Evolutionary conservation across 2,329 filamentous ascomycete genomes (phyloP), one percentile per base, ranked within the genome.

Genomic region (Neonectria punicea): DNA sequence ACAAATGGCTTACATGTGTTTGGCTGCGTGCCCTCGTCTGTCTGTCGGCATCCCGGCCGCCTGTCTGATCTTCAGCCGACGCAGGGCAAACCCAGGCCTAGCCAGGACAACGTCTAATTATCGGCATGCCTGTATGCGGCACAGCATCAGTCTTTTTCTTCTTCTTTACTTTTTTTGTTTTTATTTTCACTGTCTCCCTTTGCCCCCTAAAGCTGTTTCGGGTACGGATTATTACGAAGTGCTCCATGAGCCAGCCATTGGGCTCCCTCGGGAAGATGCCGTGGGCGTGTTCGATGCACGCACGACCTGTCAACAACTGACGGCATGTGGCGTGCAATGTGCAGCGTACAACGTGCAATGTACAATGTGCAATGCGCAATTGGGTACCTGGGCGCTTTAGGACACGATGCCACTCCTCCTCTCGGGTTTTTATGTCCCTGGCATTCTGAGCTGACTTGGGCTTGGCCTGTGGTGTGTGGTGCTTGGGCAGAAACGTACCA

Each of bases 401-500:
- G 36, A 43, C 50, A 59, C 44, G 49, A 34, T 41, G 47, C 20
- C 32, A 58, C 50, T 22, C 7, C 16, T 18, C 39, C 25, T 46
- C 32, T 41, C 34, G 20, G 32, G 39, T 18, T 39, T 60, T 58
- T 51, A 50, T 62, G 57, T 51, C 47, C 47, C 30, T 51, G 28
- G 16, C 28, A 51, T 51, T 13, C 47, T 65, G 53, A 56, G 49
- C 63, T 61, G 58, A 65, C 55, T 63, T 59, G 56, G 56, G 63
- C 60, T 47, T 41, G 65, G 63, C 54, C 36, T 43, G 39, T 43
- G 39, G 39, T 43, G 39, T 44, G 56, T 65, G 62, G 65, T 66
- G 57, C 58, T 65, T 60, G 61, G 59, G 58, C 39, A 67, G 56
- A 67, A 72, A 69, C 62, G 60, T 67, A 68, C 66, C 67, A 73